Percentiles rank a stretch among this genome's conserved stretches.
These are phyloP conservation scores for Cytospora piceicola DNA, from an alignment of 2,329 filamentous ascomycete genomes.

Conservation along the genomic window DNA sequence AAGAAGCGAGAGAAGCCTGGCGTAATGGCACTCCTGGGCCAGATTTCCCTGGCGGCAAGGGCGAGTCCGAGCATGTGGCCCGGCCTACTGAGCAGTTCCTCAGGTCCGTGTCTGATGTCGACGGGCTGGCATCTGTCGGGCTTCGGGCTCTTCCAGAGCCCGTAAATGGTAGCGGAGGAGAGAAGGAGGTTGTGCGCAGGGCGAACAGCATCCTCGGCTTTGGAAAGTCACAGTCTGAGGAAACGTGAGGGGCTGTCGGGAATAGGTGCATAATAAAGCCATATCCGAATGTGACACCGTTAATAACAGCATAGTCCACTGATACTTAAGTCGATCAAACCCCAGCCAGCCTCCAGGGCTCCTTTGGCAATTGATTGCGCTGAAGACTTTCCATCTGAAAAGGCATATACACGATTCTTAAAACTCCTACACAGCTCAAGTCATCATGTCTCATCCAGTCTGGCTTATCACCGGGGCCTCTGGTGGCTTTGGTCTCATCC, in stretches of 20 bases:
- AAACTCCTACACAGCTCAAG: neutral
- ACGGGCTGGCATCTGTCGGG: constrained; percentile 22
- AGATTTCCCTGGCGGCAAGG: constrained; percentile 73
- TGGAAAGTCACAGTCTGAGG: neutral
- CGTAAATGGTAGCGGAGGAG: constrained; percentile 12
- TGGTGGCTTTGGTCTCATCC: constrained; percentile 40
- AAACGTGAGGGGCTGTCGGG: neutral
- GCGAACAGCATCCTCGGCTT: constrained; percentile 26
- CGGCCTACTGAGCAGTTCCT: constrained; percentile 40
- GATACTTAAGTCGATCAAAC: neutral
- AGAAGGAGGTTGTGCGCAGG: constrained; percentile 21
- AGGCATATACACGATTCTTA: too few species aligned
- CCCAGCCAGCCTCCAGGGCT: neutral
- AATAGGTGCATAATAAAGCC: neutral
- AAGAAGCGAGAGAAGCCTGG: constrained; percentile 72
- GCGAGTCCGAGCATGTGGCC: constrained; percentile 61
- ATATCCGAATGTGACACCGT: neutral
- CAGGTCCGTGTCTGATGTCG: constrained; percentile 8
- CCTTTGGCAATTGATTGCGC: too few species aligned
- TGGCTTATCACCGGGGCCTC: constrained; percentile 42
- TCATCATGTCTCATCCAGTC: constrained; percentile 7
- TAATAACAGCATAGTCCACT: neutral
- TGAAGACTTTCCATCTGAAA: neutral
- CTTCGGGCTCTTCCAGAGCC: constrained; percentile 21
- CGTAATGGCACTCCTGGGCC: constrained; percentile 67